These are phyloP conservation scores for Margaritispora aquatica DNA, from an alignment of 495 filamentous ascomycete species.

Conservation along the genomic window DNA sequence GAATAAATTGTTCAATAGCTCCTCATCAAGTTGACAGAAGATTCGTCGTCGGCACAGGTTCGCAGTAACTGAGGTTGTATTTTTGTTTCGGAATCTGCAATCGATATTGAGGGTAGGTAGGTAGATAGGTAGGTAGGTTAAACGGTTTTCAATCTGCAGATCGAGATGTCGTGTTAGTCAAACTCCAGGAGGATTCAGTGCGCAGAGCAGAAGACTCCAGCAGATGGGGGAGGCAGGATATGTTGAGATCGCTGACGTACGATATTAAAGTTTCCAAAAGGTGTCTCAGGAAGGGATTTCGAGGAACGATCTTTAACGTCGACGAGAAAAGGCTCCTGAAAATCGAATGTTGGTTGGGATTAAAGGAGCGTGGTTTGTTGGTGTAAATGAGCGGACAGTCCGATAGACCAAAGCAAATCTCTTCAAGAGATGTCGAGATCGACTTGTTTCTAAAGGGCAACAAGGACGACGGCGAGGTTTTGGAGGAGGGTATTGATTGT, in stretches of 20 bases:
- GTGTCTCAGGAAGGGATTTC: constrained; percentile 4
- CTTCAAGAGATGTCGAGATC: constrained; percentile 1
- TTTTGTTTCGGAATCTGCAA: too few species aligned
- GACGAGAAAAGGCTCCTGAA: not conserved
- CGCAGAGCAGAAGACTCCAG: not conserved
- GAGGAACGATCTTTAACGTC: constrained; percentile 1
- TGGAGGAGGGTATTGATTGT: not conserved
- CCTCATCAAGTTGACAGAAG: not conserved
- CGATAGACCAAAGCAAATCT: constrained; percentile 12
- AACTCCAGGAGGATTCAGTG: too few species aligned
- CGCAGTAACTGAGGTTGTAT: too few species aligned
- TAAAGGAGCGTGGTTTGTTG: constrained; percentile 6
- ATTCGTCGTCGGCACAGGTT: too few species aligned
- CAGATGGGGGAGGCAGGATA: not conserved
- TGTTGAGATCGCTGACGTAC: constrained; percentile 3
- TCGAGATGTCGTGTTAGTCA: not conserved
- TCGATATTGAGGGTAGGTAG: too few species aligned
- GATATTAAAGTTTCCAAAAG: not conserved
- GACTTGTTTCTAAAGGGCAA: constrained; percentile 3
- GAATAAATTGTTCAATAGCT: not conserved
- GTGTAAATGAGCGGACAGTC: constrained; percentile 17
- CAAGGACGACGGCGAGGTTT: not conserved
- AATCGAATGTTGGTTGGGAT: not conserved
- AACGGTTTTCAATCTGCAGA: not conserved
- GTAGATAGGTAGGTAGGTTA: too few species aligned